Evolutionary conservation across 1,284 basidiomycete genomes (phyloP).

Genomic region (Tilletia walkeri): DNA sequence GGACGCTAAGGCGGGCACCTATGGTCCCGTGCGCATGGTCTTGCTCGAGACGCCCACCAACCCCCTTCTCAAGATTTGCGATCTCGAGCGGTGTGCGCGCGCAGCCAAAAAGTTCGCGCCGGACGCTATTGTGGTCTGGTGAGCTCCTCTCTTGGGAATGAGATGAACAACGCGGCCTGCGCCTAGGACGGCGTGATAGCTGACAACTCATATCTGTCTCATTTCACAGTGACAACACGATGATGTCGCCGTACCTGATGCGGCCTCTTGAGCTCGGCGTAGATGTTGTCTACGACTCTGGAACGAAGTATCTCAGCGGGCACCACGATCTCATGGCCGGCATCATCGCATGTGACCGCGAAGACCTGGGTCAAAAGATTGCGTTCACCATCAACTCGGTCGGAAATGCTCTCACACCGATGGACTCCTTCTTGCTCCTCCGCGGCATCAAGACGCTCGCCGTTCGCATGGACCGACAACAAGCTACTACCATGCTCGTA

Average conservation of each 20-base stretch:
- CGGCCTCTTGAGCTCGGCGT: constrained; percentile 91
- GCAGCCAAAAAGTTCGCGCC: constrained; percentile 48
- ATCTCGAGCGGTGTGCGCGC: constrained; percentile 64
- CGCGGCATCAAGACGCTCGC: constrained; percentile 96
- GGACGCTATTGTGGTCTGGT: constrained; percentile 48
- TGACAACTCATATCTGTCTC: too few species aligned
- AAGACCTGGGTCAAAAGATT: constrained; percentile 83
- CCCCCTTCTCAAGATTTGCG: constrained; percentile 91
- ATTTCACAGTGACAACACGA: constrained; percentile 76
- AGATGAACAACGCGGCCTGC: too few species aligned
- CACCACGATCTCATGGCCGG: constrained; percentile 98
- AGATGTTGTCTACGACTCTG: constrained; percentile 96
- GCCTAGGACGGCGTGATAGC: too few species aligned
- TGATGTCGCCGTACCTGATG: constrained; percentile 99
- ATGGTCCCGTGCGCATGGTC: constrained; percentile 68
- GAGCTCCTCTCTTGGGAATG: not conserved
- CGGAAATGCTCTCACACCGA: constrained; percentile 89
- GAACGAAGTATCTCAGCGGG: constrained; percentile 94
- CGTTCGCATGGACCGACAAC: constrained; percentile 92
- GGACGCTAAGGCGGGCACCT: constrained; percentile 35
- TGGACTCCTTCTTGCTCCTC: constrained; percentile 80
- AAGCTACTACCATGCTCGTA: constrained; percentile 76
- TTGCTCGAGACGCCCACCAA: constrained; percentile 97
- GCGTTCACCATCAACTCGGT: constrained; percentile 93
- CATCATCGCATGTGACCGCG: constrained; percentile 73